Conservation (phyloP, 352 stramenopile species). For the Elongisporangium anandrum region DNA sequence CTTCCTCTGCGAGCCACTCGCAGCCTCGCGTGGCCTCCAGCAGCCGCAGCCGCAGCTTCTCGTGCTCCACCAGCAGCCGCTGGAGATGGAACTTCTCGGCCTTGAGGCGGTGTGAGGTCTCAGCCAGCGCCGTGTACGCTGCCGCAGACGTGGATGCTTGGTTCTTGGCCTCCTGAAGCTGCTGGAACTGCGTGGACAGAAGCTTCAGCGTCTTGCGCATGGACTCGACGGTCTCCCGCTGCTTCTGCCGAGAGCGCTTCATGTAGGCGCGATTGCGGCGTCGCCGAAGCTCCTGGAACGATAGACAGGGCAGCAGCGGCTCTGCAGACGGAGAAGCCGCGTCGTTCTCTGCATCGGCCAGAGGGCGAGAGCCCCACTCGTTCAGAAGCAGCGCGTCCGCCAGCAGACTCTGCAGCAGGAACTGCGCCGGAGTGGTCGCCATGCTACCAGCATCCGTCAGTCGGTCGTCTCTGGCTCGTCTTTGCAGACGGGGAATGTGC, state of each 20-base stretch:
- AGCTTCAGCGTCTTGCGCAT: not conserved
- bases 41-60: not conserved
- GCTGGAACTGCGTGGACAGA: not conserved
- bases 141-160: not conserved
- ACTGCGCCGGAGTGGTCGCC: not conserved
- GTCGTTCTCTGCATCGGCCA: not conserved
- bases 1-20: not conserved
- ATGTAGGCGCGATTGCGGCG: not conserved
- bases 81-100: not conserved
- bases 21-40: not conserved
- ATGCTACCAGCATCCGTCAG: not conserved
- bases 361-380: not conserved
- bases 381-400: not conserved
- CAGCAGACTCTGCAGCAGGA: not conserved
- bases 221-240: not conserved
- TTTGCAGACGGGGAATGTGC: too few relatives aligned
- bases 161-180: not conserved
- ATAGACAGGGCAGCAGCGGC: not conserved
- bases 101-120: not conserved
- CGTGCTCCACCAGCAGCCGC: not conserved
- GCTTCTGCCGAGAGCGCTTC: not conserved
- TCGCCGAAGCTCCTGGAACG: not conserved
- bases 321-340: not conserved
- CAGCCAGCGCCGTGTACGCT: not conserved
- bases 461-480: too few relatives aligned